Evolutionary conservation across 2,329 filamentous ascomycete genomes (phyloP).

Genomic region (Teratosphaeria epicoccoides): DNA sequence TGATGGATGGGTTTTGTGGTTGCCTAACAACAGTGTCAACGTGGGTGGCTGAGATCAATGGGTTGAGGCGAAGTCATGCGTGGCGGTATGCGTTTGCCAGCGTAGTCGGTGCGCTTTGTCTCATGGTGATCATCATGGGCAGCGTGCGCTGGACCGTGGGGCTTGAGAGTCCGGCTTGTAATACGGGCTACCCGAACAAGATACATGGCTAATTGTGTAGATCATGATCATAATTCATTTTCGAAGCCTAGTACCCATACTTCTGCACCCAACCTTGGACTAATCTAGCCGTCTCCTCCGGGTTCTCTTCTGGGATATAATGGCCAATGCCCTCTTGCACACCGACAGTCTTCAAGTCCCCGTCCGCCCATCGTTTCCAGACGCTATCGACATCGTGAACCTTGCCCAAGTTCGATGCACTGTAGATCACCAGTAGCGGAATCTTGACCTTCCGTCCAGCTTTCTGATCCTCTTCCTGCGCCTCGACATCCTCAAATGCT

Average conservation of each 20-base stretch:
- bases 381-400: conserved; percentile 32
- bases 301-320: conserved; percentile 39
- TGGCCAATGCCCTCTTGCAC: conserved; percentile 33
- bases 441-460: conserved; percentile 34
- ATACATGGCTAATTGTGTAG: conserved; percentile 12
- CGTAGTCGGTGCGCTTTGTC: conserved; percentile 46
- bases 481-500: conserved; percentile 31
- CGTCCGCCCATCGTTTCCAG: conserved; percentile 38
- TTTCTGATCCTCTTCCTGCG: conserved; percentile 37
- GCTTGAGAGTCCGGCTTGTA: conserved; percentile 28
- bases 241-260: conserved; percentile 4
- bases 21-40: conserved; percentile 39
- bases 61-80: conserved; percentile 39
- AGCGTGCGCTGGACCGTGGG: conserved; percentile 57
- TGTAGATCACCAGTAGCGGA: conserved; percentile 37
- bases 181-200: conserved; percentile 23
- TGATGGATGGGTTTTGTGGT: conserved; percentile 40
- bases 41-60: conserved; percentile 36
- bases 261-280: conserved; percentile 18
- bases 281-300: conserved; percentile 24
- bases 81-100: conserved; percentile 60
- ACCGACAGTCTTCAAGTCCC: conserved; percentile 22
- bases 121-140: conserved; percentile 64
- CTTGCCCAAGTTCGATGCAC: conserved; percentile 31
- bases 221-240: background rate